Evolutionary conservation across 257 asterid genomes (phyloP), one percentile per base, ranked within the genome.

Genomic region (Solanum rostratum): DNA sequence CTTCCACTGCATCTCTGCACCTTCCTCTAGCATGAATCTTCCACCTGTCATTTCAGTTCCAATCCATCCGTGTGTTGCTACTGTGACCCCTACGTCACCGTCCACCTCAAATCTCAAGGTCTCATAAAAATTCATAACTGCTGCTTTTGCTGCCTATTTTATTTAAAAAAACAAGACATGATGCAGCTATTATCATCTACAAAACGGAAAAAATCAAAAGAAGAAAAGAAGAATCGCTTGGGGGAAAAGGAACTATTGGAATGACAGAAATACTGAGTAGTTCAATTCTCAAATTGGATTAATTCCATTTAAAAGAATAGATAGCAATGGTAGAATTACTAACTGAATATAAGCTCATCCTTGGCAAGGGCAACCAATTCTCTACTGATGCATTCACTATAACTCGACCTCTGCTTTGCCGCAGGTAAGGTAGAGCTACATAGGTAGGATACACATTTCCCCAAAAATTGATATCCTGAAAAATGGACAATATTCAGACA

Each of bases 1-100:
- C 85, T 92, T 96, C 98, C 99, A 96, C 73, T 94, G 99, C 98
- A 96, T 93, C 84, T 96, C 98, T 1, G 98, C 97, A 22, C 98
- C 99, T 90, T 96, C 98, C 86, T 96, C 99, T 86, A 94, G 86
- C 96, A 92, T 88, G 89, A 96, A 88, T 66, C 90, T 93, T 5
- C 99, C 98, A 27, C 91, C 87, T 43, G 88, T 85, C 91, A 92
- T 91, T 84, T 96, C 98, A 1, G 97, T 90, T 71, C 98, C 98
- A 4, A 96, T 88, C 98, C 99, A 96, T 39, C 98, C 98, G 24
- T 93, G 98, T 1, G 98, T 96, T 3, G 99, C 96, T 3, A 96
- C 89, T 0, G 99, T 96, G 69, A 96, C 91, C 65, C 99, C 96
- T 13, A 96, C 93, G 37, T 93, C 97, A 15, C 90, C 88, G 86